Conservation (phyloP, 495 filamentous ascomycete species). For the Tuber microsphaerosporum region DNA sequence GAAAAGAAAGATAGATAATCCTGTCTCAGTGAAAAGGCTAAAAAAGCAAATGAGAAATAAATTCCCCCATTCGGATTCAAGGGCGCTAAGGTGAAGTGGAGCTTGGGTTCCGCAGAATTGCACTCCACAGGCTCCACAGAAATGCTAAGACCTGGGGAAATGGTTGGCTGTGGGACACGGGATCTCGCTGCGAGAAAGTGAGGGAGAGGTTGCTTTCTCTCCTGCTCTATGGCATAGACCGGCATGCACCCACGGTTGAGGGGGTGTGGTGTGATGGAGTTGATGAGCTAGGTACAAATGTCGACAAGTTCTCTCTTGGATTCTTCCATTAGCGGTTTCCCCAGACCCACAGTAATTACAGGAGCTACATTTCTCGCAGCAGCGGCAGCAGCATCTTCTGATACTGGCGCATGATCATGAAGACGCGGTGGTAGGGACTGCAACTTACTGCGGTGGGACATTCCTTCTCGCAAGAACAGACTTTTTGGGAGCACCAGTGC, state of each 20-base stretch:
- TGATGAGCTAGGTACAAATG: background rate
- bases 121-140: slow-evolving; percentile 12
- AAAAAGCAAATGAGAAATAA: slow-evolving; percentile 21
- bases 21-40: too few species aligned
- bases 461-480: background rate
- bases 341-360: background rate
- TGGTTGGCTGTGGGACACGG: slow-evolving; percentile 34
- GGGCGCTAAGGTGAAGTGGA: slow-evolving; percentile 14
- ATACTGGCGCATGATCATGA: background rate
- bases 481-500: background rate
- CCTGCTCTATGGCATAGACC: background rate
- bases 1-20: background rate
- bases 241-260: background rate
- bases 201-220: background rate
- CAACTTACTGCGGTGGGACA: background rate
- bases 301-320: background rate
- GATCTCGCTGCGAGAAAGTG: slow-evolving; percentile 21
- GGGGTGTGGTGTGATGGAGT: background rate
- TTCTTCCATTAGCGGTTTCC: background rate
- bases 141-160: slow-evolving; percentile 32
- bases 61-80: slow-evolving; percentile 3
- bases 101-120: slow-evolving; percentile 8
- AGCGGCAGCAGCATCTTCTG: background rate
- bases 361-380: background rate
- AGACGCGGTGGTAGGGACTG: background rate